phyloP scores from a whole-genome alignment of 129 eudicot species.

The Arctium minus region DNA sequence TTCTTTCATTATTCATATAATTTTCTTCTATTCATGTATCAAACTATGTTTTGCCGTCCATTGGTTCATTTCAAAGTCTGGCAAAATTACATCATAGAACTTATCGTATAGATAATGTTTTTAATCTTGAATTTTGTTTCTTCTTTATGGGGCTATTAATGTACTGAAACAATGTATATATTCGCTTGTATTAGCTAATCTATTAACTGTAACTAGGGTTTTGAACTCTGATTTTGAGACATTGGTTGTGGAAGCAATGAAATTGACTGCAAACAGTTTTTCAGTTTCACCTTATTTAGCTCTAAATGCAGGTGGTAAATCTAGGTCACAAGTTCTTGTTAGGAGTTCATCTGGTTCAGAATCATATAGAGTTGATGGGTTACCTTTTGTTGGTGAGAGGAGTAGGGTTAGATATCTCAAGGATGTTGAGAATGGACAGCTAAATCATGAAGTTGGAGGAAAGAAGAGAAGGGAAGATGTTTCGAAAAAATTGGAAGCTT shows the following conservation, averaged over 20 bases:
- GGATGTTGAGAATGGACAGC: slow-evolving; percentile 29
- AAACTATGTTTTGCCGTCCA: not conserved
- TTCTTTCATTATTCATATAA: not conserved
- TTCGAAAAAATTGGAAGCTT: slow-evolving; percentile 38
- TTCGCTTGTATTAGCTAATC: not conserved
- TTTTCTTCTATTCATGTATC: not conserved
- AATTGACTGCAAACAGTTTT: slow-evolving; percentile 25
- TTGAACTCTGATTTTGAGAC: not conserved
- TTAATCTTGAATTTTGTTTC: not conserved
- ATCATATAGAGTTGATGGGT: slow-evolving; percentile 32
- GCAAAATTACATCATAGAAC: slow-evolving; percentile 4
- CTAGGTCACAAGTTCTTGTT: slow-evolving; percentile 27
- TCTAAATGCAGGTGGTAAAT: slow-evolving; percentile 27
- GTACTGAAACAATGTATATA: not conserved
- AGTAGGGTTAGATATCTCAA: slow-evolving; percentile 20
- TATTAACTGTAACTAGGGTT: not conserved
- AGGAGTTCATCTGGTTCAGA: slow-evolving; percentile 36
- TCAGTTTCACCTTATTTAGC: slow-evolving; percentile 27
- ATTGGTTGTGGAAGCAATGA: slow-evolving; percentile 15
- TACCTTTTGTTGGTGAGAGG: slow-evolving; percentile 20
- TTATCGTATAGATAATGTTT: not conserved
- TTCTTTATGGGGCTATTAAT: not conserved
- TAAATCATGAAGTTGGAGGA: slow-evolving; percentile 18
- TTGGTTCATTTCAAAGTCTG: not conserved
- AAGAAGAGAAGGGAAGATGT: slow-evolving; percentile 12